A percentile compares a stretch with the other conserved stretches of the same genome.
These are phyloP conservation scores for Jacaranda mimosifolia DNA, from an alignment of 257 asterid genomes.

Conservation along the genomic window DNA sequence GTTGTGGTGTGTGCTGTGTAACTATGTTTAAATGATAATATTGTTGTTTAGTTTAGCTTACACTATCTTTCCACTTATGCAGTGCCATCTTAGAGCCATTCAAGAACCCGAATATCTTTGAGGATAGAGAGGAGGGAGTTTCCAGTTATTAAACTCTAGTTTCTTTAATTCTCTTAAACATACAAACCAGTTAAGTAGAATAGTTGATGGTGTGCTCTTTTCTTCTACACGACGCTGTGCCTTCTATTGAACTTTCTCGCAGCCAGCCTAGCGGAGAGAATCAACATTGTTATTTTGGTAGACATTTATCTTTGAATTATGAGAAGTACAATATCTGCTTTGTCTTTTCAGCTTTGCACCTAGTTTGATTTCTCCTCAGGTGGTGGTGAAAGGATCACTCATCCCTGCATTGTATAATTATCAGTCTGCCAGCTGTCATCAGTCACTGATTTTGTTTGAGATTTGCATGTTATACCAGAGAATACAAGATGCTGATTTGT, in stretches of 20 bases:
- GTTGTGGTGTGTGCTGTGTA: not conserved
- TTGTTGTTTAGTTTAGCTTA: not conserved
- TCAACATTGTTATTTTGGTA: not conserved
- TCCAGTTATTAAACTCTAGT: not conserved
- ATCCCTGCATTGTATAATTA: no score
- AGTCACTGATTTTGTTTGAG: no score
- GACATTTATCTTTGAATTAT: not conserved
- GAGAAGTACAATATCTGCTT: not conserved
- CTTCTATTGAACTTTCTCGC: not conserved
- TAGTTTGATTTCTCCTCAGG: not conserved
- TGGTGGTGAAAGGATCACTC: not conserved
- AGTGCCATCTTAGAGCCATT: slow-evolving; percentile 54
- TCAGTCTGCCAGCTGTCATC: no score
- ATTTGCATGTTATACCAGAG: no score
- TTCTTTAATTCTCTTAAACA: not conserved
- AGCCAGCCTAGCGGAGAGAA: slow-evolving; percentile 17
- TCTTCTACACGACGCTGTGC: slow-evolving; percentile 20
- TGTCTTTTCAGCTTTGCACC: not conserved
- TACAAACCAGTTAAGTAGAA: not conserved
- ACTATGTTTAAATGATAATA: not conserved
- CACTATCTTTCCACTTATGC: slow-evolving; percentile 34
- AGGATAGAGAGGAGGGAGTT: slow-evolving; percentile 5
- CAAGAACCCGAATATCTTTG: slow-evolving; percentile 14
- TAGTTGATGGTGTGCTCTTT: slow-evolving; percentile 25
- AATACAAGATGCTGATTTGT: no score